phyloP scores from a whole-genome alignment of 179 eudicot genomes.

The Nepenthes alata region DNA sequence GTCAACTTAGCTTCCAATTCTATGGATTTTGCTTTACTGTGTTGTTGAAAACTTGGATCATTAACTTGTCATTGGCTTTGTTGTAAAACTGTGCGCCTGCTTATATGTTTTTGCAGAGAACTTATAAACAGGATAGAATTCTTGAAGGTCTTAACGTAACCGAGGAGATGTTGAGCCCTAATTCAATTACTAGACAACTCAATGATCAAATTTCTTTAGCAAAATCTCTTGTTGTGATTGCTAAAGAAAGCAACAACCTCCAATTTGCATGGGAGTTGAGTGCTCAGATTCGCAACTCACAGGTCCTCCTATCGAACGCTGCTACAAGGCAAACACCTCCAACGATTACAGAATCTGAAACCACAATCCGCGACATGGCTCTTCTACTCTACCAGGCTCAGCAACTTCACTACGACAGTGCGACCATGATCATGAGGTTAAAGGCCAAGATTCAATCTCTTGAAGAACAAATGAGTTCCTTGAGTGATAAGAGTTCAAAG shows the following conservation, averaged over 20 bases:
- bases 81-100: not conserved
- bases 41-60: too few species aligned
- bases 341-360: constrained; percentile 53
- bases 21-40: too few species aligned
- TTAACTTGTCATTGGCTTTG: too few species aligned
- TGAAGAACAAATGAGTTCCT: constrained; percentile 63
- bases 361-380: constrained; percentile 69
- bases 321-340: constrained; percentile 53
- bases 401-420: constrained; percentile 71
- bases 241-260: constrained; percentile 82
- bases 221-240: constrained; percentile 66
- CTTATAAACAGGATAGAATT: constrained; percentile 36
- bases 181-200: constrained; percentile 57
- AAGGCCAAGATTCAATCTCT: constrained; percentile 77
- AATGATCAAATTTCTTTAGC: constrained; percentile 74
- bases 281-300: constrained; percentile 78
- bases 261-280: constrained; percentile 90
- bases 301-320: constrained; percentile 67
- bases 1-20: too few species aligned
- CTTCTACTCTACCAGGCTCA: constrained; percentile 68
- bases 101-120: constrained; percentile 30
- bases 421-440: constrained; percentile 76
- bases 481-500: constrained; percentile 62
- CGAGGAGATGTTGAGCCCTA: constrained; percentile 63
- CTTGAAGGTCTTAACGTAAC: constrained; percentile 66